Percentiles rank a stretch among this genome's conserved stretches.
Conservation (phyloP, 2,329 filamentous ascomycete genomes). For the Claviceps monticola region DNA sequence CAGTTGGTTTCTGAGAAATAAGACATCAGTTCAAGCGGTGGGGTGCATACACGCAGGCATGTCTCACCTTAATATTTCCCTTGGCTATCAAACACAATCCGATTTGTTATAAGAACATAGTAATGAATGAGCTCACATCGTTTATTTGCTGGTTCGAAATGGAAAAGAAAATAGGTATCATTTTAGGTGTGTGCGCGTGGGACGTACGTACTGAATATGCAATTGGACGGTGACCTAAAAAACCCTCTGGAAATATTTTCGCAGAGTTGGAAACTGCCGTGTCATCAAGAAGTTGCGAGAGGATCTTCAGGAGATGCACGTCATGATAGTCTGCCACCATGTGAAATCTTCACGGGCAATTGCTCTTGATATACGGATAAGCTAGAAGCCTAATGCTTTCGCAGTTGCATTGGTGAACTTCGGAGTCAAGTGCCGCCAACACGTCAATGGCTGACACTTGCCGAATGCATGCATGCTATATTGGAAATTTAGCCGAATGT, state of each 20-base stretch:
- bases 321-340: not conserved
- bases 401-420: not conserved
- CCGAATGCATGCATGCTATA: not conserved
- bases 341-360: not conserved
- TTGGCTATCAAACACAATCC: not conserved
- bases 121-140: not conserved
- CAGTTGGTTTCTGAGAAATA: not conserved
- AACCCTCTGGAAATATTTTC: not conserved
- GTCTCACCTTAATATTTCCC: slow-evolving; percentile 1
- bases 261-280: not conserved
- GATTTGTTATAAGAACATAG: too few relatives aligned
- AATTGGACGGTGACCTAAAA: too few relatives aligned
- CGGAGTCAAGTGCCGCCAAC: not conserved
- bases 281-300: too few relatives aligned
- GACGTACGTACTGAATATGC: too few relatives aligned
- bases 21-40: not conserved
- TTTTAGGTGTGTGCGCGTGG: not conserved
- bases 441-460: not conserved
- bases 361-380: not conserved
- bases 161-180: not conserved
- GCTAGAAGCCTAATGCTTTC: not conserved
- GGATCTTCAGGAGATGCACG: not conserved
- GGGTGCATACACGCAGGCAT: not conserved
- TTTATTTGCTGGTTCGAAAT: not conserved
- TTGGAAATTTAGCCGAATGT: not conserved